Percentiles rank a stretch among this genome's conserved stretches.
Evolutionary conservation across 1,284 basidiomycete genomes (phyloP).

Genomic region (Trichosporon coremiiforme): DNA sequence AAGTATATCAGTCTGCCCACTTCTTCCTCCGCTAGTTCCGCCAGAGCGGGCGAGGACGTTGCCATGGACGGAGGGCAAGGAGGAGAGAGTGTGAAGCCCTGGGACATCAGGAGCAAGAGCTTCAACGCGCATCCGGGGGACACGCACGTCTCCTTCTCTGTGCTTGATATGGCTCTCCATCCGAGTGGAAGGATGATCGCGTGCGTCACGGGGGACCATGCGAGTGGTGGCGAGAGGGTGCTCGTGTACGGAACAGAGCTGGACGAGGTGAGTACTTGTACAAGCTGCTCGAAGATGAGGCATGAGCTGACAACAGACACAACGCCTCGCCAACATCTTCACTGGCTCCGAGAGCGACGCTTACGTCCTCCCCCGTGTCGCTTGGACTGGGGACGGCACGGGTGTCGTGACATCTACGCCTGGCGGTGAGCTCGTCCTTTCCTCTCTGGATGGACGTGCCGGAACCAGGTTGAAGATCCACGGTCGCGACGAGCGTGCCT

Average conservation of each 20-base stretch:
- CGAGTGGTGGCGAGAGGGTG: conserved; percentile 41
- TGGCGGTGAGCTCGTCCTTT: conserved; percentile 50
- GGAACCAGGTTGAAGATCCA: conserved; percentile 49
- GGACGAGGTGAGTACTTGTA: conserved; percentile 33
- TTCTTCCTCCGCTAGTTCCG: too few species aligned
- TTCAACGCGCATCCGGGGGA: conserved; percentile 55
- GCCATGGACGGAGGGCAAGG: conserved; percentile 6
- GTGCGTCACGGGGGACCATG: conserved; percentile 55
- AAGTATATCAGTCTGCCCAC: conserved; percentile 41
- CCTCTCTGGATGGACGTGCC: conserved; percentile 43
- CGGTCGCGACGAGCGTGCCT: conserved; percentile 29
- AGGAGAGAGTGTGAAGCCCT: conserved; percentile 20
- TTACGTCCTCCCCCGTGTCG: conserved; percentile 55
- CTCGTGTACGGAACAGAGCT: conserved; percentile 38
- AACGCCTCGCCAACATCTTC: conserved; percentile 52
- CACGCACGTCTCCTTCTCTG: conserved; percentile 61
- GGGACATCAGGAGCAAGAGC: conserved; percentile 39
- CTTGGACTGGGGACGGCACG: conserved; percentile 52
- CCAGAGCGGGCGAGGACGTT: background rate
- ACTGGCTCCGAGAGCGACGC: conserved; percentile 50
- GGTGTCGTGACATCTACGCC: conserved; percentile 51
- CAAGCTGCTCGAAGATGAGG: too few species aligned
- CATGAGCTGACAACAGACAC: conserved; percentile 31
- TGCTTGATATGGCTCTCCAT: conserved; percentile 62
- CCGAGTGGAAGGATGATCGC: conserved; percentile 51